A percentile compares a stretch with the other conserved stretches of the same genome.
Conservation (phyloP, 2,329 filamentous ascomycete species). For the Rachicladosporium sp. region DNA sequence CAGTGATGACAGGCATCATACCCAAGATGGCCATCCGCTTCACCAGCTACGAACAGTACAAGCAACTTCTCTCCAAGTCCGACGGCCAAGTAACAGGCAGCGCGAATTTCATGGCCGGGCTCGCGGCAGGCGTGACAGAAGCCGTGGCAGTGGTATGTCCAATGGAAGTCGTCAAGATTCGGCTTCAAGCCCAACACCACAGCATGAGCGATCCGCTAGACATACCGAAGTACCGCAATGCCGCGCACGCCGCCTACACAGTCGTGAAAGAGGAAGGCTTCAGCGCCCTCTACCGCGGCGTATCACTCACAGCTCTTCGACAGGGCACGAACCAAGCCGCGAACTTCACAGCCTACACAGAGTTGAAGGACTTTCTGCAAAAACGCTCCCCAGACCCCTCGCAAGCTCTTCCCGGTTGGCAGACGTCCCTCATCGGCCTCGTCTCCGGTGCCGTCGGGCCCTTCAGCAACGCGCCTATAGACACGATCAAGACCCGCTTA, state of each 20-base stretch:
- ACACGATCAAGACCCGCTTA: constrained; percentile 95
- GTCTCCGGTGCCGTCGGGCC: constrained; percentile 91
- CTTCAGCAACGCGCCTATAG: constrained; percentile 91
- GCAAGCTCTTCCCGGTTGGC: constrained; percentile 64
- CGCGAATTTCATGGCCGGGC: constrained; percentile 68
- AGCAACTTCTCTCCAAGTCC: constrained; percentile 62
- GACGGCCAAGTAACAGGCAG: constrained; percentile 55
- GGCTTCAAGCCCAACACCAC: constrained; percentile 95
- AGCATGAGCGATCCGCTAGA: constrained; percentile 94
- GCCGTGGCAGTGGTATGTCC: constrained; percentile 92
- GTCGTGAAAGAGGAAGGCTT: constrained; percentile 84
- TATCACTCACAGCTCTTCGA: constrained; percentile 80
- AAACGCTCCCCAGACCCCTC: constrained; percentile 58
- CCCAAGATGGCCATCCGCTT: constrained; percentile 99
- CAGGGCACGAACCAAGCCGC: constrained; percentile 97
- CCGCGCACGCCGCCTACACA: constrained; percentile 70
- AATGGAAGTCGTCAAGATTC: constrained; percentile 99
- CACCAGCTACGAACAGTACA: constrained; percentile 93
- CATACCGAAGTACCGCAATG: constrained; percentile 92
- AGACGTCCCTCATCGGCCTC: constrained; percentile 83
- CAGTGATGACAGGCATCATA: constrained; percentile 88
- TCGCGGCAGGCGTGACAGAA: constrained; percentile 88
- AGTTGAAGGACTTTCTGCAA: constrained; percentile 74
- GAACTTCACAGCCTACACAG: constrained; percentile 96
- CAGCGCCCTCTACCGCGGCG: constrained; percentile 81